Percentiles rank a stretch among this genome's conserved stretches.
Conservation (phyloP, 306 rosid species). For the Alnus glutinosa region DNA sequence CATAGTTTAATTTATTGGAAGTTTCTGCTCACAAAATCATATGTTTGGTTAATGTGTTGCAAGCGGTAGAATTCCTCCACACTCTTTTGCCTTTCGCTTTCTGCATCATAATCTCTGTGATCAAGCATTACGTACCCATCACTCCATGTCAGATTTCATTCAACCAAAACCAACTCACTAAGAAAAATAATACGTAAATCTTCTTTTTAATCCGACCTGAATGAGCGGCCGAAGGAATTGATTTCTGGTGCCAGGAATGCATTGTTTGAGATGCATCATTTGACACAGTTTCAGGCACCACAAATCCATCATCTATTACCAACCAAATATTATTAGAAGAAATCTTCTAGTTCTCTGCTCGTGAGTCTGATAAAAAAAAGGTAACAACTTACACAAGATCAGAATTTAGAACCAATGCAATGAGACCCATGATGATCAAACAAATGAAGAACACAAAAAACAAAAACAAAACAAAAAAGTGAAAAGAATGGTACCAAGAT, state of each 20-base stretch:
- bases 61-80: constrained; percentile 62
- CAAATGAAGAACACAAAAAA: too few species aligned
- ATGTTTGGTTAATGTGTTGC: constrained; percentile 58
- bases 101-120: constrained; percentile 53
- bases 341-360: constrained; percentile 31
- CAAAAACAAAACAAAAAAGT: too few species aligned
- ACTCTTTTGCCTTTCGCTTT: constrained; percentile 51
- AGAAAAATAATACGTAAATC: not conserved
- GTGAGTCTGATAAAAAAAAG: constrained; percentile 28
- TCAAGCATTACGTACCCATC: not conserved
- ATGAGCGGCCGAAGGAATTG: constrained; percentile 69
- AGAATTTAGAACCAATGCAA: not conserved
- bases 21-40: constrained; percentile 45
- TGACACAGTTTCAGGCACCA: not conserved
- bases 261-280: constrained; percentile 26
- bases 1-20: not conserved
- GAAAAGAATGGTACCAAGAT: too few species aligned
- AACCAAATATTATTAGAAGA: constrained; percentile 32
- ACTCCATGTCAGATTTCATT: not conserved
- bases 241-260: constrained; percentile 54
- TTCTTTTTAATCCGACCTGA: constrained; percentile 43
- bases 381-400: not conserved
- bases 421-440: too few species aligned
- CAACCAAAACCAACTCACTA: not conserved
- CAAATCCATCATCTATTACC: constrained; percentile 61